Conservation (phyloP, 768 basidiomycete genomes). For the Boletus rufocinnamomeus region DNA sequence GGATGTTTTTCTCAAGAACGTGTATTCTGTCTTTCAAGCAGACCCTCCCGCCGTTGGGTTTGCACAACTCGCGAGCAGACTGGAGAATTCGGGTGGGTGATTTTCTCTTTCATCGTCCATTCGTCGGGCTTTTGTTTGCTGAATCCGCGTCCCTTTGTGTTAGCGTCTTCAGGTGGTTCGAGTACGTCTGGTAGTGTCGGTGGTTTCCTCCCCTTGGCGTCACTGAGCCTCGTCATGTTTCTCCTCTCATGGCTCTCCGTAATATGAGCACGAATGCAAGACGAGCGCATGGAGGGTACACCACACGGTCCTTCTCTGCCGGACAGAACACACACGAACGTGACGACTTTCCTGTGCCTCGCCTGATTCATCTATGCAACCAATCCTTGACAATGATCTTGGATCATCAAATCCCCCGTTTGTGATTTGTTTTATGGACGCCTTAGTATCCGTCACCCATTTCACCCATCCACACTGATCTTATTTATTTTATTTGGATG, state of each 20-base stretch:
- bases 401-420: neutral
- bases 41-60: conserved; percentile 25
- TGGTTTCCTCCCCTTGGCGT: no score
- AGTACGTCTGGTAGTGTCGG: neutral
- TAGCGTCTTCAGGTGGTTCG: neutral
- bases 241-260: neutral
- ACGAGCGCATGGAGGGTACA: neutral
- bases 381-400: no score
- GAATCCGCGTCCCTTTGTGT: neutral
- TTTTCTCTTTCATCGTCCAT: neutral
- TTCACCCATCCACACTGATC: neutral
- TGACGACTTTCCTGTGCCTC: neutral
- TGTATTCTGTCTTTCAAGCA: conserved; percentile 24
- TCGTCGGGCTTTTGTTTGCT: neutral
- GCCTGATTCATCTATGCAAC: no score
- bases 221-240: neutral
- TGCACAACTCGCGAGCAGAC: conserved; percentile 15
- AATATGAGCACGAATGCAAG: neutral
- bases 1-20: conserved; percentile 57
- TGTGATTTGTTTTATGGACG: neutral
- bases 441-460: no score
- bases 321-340: neutral
- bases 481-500: neutral
- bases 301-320: no score
- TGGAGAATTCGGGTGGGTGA: neutral